phyloP scores from a whole-genome alignment of 371 early-diverging fungal genomes.

The Rhizopus arrhizus region DNA sequence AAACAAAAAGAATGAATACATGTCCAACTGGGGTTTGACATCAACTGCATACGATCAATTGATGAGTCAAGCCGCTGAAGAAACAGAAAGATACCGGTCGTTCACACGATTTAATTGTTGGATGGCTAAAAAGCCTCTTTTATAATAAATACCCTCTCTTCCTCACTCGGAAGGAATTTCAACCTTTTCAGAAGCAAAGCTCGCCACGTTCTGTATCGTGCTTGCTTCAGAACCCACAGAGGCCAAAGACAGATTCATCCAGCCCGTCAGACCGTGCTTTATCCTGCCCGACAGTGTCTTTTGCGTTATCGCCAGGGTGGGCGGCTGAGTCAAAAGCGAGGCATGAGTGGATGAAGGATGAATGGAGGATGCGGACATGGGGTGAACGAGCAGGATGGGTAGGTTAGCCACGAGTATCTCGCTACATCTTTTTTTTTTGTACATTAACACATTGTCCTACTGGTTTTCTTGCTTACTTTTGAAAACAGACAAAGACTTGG shows the following conservation, averaged over 20 bases:
- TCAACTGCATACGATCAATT: constrained; percentile 46
- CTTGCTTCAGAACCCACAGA: not conserved
- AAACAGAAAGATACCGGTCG: constrained; percentile 46
- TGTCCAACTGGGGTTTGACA: constrained; percentile 43
- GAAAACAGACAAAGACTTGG: not conserved
- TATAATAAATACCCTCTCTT: not conserved
- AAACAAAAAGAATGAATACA: constrained; percentile 34
- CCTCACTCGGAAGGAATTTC: not conserved
- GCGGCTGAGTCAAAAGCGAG: not conserved
- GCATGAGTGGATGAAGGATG: not conserved
- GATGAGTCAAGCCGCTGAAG: constrained; percentile 40
- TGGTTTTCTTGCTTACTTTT: not conserved
- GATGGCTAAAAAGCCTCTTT: constrained; percentile 38
- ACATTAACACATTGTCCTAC: not conserved
- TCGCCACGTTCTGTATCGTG: constrained; percentile 13
- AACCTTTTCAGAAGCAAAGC: constrained; percentile 6
- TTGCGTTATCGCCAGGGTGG: not conserved
- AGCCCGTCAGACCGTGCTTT: not conserved
- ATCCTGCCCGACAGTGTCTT: not conserved
- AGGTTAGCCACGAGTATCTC: not conserved
- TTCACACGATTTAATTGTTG: constrained; percentile 47
- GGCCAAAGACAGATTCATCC: not conserved
- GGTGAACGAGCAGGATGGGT: not conserved
- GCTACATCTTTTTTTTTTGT: not conserved
- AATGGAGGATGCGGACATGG: not conserved